These are phyloP conservation scores for Pythium myriotylum DNA, from an alignment of 352 stramenopile genomes.

Conservation along the genomic window DNA sequence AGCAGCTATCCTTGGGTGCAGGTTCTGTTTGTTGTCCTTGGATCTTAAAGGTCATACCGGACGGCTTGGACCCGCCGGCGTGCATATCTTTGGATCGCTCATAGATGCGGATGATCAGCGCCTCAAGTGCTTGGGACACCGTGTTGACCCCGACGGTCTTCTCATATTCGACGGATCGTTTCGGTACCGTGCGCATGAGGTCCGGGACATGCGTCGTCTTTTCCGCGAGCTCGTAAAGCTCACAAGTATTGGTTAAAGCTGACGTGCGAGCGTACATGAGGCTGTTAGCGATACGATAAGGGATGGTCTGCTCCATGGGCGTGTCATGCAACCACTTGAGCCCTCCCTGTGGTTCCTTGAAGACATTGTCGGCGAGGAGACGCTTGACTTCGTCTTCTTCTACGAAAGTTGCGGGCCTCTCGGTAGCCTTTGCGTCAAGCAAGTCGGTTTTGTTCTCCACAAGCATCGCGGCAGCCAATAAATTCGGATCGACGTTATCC, in stretches of 20 bases:
- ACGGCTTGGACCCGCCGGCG: slow-evolving; percentile 50
- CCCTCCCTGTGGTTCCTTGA: slow-evolving; percentile 49
- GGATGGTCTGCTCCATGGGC: slow-evolving; percentile 40
- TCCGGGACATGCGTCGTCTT: slow-evolving; percentile 33
- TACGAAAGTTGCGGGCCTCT: slow-evolving; percentile 45
- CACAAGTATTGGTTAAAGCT: slow-evolving; percentile 54
- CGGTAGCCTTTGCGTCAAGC: slow-evolving; percentile 34
- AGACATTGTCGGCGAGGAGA: slow-evolving; percentile 45
- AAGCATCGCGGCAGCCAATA: slow-evolving; percentile 65
- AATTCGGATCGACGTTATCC: slow-evolving; percentile 54
- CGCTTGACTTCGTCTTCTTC: slow-evolving; percentile 54
- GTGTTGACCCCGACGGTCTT: slow-evolving; percentile 43
- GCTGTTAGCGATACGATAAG: slow-evolving; percentile 62
- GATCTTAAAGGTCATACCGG: slow-evolving; percentile 46
- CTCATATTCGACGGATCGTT: slow-evolving; percentile 51
- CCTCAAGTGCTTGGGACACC: slow-evolving; percentile 60
- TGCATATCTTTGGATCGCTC: slow-evolving; percentile 64
- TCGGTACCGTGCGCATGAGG: slow-evolving; percentile 33
- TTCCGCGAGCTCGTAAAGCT: slow-evolving; percentile 64
- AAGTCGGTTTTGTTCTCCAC: slow-evolving; percentile 80
- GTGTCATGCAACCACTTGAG: slow-evolving; percentile 61
- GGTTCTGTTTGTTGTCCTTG: slow-evolving; percentile 12
- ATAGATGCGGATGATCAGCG: slow-evolving; percentile 68
- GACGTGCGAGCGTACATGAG: slow-evolving; percentile 72
- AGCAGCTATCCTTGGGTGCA: slow-evolving; percentile 36